Evolutionary conservation across 192 early-diverging fungal species (phyloP).

Genomic region (Lobosporangium transversale): DNA sequence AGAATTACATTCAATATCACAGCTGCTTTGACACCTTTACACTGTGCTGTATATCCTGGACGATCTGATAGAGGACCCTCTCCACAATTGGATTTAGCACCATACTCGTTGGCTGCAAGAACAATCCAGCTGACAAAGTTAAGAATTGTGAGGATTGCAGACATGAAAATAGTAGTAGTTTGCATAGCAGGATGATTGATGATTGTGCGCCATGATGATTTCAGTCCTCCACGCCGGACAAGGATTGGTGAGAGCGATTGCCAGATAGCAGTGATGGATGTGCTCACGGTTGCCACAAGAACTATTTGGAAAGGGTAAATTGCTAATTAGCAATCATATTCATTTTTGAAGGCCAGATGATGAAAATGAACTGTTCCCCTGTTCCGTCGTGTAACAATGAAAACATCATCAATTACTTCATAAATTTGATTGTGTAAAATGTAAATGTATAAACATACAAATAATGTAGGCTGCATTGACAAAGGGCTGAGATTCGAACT

Average conservation of each 20-base stretch:
- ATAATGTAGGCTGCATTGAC: slow-evolving; percentile 25
- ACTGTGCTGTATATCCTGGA: slow-evolving; percentile 27
- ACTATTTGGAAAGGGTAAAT: slow-evolving; percentile 12
- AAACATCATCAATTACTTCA: too few relatives aligned
- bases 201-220: slow-evolving; percentile 9
- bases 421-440: too few relatives aligned
- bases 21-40: slow-evolving; percentile 35
- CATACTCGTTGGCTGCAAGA: slow-evolving; percentile 29
- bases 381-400: slow-evolving; percentile 2
- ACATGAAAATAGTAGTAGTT: slow-evolving; percentile 25
- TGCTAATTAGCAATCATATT: not conserved
- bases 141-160: slow-evolving; percentile 26
- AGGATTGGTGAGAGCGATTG: slow-evolving; percentile 42
- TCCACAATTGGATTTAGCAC: slow-evolving; percentile 34
- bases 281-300: slow-evolving; percentile 37
- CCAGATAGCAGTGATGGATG: slow-evolving; percentile 25
- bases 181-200: slow-evolving; percentile 45
- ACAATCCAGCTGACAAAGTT: slow-evolving; percentile 52
- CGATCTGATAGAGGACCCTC: slow-evolving; percentile 4
- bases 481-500: slow-evolving; percentile 13
- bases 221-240: slow-evolving; percentile 5
- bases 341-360: not conserved
- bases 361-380: not conserved
- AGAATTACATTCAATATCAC: slow-evolving; percentile 30
- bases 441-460: too few relatives aligned